Base-by-base conservation (phyloP, 768 basidiomycete species). In the Tulasnella calospora region DNA sequence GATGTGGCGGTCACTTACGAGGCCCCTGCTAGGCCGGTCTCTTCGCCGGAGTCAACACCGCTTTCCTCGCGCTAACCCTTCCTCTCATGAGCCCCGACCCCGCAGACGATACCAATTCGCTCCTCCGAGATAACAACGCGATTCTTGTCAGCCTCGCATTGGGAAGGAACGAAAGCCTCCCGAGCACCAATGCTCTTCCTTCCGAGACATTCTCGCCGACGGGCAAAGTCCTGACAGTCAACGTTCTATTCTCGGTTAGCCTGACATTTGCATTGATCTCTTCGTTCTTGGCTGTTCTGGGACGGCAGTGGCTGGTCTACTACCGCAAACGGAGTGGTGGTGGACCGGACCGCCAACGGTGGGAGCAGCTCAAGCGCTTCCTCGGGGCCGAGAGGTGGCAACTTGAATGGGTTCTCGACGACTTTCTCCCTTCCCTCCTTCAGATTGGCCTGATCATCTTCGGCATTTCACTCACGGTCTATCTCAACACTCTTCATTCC, bases 81-180 rank as follows among this genome's bases (percentile, higher is more conserved):
- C 61, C 61, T 27, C 61, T 67, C 61, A 67, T 67, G 61, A 67
- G 61, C 61, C 27, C 61, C 33, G 61, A 67, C 33, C 61, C 61
- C 61, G 33, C 61, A 17, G 61, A 67, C 61, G 61, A 67, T 15
- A 67, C 61, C n/a, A 67, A 67, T 27, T 27, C 61, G 30, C 61
- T 67, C 30, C 30, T 67, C 7, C 61, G 61, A 13, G 27, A 67
- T 3, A 67, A 67, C 61, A 67, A 67, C 17, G 61, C 61, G 2
- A 67, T 67, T 67, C 61, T 67, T 5, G 2, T 67, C 27, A 21
- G 33, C 13, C 27, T 67, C 5, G 30, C 12, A 9, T 67, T 67
- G 10, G 61, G 61, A 27, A 67, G 61, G 61, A 67, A 67, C 33
- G 61, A 67, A 10, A 67, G 30, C 10, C 33, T 67, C 10, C 61